Evolutionary conservation across 345 rosid species (phyloP), one percentile per base, ranked within the genome.

Genomic region (Anacardium occidentale): DNA sequence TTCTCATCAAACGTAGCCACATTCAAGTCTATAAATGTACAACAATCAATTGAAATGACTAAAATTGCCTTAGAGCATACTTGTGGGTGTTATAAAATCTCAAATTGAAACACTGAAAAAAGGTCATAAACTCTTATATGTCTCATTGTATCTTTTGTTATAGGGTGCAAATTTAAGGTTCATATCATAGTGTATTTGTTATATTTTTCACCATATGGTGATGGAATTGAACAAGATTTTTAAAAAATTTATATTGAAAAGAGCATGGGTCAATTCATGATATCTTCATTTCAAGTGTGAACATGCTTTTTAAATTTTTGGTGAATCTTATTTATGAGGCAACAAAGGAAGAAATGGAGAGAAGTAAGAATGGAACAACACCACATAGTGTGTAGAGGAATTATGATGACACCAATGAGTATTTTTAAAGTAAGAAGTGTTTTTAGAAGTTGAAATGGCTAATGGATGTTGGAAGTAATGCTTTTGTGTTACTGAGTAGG

Each of bases 131-230:
- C 69, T 82, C 5, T 68, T 82, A 37, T 82, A 82, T 26, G 69
- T 79, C 0, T 73, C 78, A 17, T 64, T 82, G 11, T 76, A 79
- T 71, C 77, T 82, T 45, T 48, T 94, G 72, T 85, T 94, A n/a
- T 94, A 97, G 97, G 98, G 98, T 5, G 98, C 93, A 57, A 94
- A 94, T 84, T 77, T 92, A 0, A 79, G 98, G 53, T 92, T 94
- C 70, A 85, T 91, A 85, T 93, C 95, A 6, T 97, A 94, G 70
- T 94, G 98, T 79, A 67, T 92, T 18, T 92, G 92, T 74, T 94
- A 86, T 69, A 87, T 94, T 12, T 94, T 90, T 32, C 98, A 94
- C 53, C 80, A 94, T 61, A 94, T 94, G 98, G 93, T 92, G 47
- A 86, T 88, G 95, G 98, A 94, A 37, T 81, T 94, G 68, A 92